phyloP scores from a whole-genome alignment of 192 early-diverging fungal genomes.

The Coemansia sp. region DNA sequence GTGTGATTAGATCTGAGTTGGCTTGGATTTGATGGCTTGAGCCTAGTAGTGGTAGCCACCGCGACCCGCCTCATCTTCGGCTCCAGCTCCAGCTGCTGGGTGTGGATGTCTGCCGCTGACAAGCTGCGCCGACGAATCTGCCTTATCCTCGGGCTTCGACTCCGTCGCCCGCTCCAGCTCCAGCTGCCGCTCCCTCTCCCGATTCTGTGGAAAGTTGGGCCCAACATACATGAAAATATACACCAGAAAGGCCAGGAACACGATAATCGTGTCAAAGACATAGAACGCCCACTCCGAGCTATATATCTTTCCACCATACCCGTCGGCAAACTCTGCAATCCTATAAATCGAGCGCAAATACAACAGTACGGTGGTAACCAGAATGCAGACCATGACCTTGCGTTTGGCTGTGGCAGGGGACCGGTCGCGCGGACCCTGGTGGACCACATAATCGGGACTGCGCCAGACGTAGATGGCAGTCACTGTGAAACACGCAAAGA shows the following conservation, averaged over 20 bases:
- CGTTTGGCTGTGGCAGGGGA: constrained; percentile 23
- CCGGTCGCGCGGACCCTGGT: constrained; percentile 9
- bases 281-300: constrained; percentile 55
- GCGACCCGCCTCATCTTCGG: too few species aligned
- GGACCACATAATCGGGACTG: constrained; percentile 23
- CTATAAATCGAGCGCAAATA: constrained; percentile 54
- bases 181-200: too few species aligned
- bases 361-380: constrained; percentile 36
- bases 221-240: constrained; percentile 45
- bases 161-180: neutral
- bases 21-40: too few species aligned
- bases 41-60: too few species aligned
- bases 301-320: constrained; percentile 45
- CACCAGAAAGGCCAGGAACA: constrained; percentile 43
- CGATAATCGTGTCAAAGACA: constrained; percentile 53
- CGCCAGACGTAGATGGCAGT: constrained; percentile 36
- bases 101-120: neutral
- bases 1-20: too few species aligned
- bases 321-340: constrained; percentile 52
- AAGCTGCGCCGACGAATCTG: neutral
- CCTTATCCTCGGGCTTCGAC: neutral
- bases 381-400: constrained; percentile 29
- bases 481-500: constrained; percentile 46
- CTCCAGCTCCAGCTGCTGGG: too few species aligned
- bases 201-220: constrained; percentile 13